Conservation (phyloP, 2,329 filamentous ascomycete genomes). For the Colletotrichum tropicale region DNA sequence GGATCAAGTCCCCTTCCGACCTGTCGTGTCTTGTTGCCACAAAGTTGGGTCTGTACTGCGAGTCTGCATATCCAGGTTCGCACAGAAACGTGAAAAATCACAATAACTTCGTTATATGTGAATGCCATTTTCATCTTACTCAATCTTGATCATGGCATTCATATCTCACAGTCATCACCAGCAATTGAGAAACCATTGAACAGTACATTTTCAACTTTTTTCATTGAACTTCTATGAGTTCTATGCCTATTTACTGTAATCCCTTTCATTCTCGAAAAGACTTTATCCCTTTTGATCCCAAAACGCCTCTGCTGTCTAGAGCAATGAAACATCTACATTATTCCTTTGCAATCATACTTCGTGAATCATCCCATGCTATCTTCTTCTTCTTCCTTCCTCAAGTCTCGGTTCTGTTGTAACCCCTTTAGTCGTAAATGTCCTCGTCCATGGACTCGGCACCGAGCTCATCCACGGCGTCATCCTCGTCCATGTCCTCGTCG, state of each 20-base stretch:
- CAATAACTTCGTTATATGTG: neutral
- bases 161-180: neutral
- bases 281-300: neutral
- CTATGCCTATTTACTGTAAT: neutral
- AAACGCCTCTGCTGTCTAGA: constrained; percentile 1
- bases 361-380: neutral
- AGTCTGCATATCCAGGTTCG: neutral
- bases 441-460: constrained; percentile 65
- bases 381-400: neutral
- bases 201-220: neutral
- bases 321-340: neutral
- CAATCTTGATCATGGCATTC: neutral
- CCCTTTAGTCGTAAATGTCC: constrained; percentile 52
- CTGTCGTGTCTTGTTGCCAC: neutral
- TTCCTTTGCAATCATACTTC: neutral
- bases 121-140: neutral
- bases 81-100: neutral
- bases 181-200: neutral
- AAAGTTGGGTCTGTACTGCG: neutral
- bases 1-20: neutral
- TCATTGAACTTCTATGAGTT: neutral
- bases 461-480: constrained; percentile 76
- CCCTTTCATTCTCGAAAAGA: neutral
- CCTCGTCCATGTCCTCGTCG: constrained; percentile 73
- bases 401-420: neutral